phyloP scores from a whole-genome alignment of 176 grass and related monocot genomes.

The Triticum urartu region DNA sequence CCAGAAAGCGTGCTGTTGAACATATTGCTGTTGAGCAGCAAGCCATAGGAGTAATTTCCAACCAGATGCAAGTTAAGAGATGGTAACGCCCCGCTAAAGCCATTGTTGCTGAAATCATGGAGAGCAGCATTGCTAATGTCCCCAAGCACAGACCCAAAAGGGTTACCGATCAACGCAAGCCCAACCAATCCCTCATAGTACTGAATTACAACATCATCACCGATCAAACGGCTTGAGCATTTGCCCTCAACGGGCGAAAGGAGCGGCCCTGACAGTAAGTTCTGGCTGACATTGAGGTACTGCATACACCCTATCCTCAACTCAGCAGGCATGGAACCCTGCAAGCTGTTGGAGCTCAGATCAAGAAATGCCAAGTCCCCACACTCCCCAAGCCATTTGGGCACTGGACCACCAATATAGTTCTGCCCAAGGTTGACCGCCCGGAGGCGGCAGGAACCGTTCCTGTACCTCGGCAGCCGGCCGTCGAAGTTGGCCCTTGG shows the following conservation, averaged over 20 bases:
- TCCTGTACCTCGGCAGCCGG: constrained; percentile 30
- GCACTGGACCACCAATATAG: constrained; percentile 40
- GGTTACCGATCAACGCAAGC: constrained; percentile 10
- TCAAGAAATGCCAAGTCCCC: constrained; percentile 51
- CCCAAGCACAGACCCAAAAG: constrained; percentile 24
- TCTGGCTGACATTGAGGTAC: constrained; percentile 62
- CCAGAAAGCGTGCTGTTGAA: constrained; percentile 40
- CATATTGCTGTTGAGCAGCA: constrained; percentile 42
- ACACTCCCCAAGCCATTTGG: constrained; percentile 48
- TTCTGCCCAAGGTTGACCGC: constrained; percentile 67
- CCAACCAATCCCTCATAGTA: constrained; percentile 43
- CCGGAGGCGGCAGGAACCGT: constrained; percentile 48
- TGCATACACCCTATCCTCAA: constrained; percentile 42
- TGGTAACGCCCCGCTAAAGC: constrained; percentile 40
- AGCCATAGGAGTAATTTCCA: constrained; percentile 42
- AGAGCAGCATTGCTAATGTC: constrained; percentile 13
- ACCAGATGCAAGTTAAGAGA: constrained; percentile 16
- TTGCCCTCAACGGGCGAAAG: neutral
- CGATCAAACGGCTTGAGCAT: constrained; percentile 20
- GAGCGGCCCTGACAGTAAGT: constrained; percentile 42
- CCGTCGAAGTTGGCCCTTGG: constrained; percentile 55
- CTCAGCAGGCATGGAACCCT: constrained; percentile 40
- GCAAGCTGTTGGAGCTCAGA: constrained; percentile 62
- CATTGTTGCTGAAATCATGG: constrained; percentile 63
- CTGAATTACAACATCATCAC: constrained; percentile 19